Evolutionary conservation across 139 green algal species (phyloP), one percentile per base, ranked within the genome.

Genomic region (Desmodesmus armatus): DNA sequence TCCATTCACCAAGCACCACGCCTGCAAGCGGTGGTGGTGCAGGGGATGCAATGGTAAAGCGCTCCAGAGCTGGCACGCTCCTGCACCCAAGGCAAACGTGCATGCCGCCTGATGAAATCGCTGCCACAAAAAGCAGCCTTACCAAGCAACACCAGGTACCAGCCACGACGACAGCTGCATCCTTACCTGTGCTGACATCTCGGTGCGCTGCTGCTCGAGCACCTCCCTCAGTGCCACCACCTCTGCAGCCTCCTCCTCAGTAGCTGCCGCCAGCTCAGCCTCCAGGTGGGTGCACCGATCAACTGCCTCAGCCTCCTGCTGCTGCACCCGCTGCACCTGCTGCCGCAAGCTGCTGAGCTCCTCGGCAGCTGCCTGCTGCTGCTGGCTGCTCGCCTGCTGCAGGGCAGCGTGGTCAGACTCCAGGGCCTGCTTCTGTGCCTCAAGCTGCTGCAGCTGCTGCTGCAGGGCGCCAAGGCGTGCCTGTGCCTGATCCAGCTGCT

Each of bases 241-340:
- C n/a, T 49, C n/a, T n/a, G n/a, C n/a, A n/a, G n/a, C 43, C 7
- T 9, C 19, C n/a, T 51, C 58, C 3, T 51, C 60, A 60, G 77
- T 58, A 43, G 27, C 35, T 31, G 75, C 49, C 17, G 75, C 51
- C 19, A 82, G 29, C 23, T 82, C 75, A 23, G 21, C 33, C 7
- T 70, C 70, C 27, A 82, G 51, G 33, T 82, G 75, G 31, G 51
- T 51, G 37, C 75, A 82, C 17, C n/a, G n/a, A n/a, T n/a, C n/a
- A n/a, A n/a, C n/a, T n/a, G n/a, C n/a, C n/a, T n/a, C n/a, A n/a
- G n/a, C n/a, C n/a, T n/a, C n/a, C n/a, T 5, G 23, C 39, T 58
- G 33, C 75, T 70, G 49, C 35, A 71, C 33, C 33, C 5, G 21
- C 33, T 27, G 9, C 75, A 71, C 33, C 53, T 69, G 33, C 29